phyloP scores from a whole-genome alignment of 176 grass and related monocot species.

The Oryza officinalis region DNA sequence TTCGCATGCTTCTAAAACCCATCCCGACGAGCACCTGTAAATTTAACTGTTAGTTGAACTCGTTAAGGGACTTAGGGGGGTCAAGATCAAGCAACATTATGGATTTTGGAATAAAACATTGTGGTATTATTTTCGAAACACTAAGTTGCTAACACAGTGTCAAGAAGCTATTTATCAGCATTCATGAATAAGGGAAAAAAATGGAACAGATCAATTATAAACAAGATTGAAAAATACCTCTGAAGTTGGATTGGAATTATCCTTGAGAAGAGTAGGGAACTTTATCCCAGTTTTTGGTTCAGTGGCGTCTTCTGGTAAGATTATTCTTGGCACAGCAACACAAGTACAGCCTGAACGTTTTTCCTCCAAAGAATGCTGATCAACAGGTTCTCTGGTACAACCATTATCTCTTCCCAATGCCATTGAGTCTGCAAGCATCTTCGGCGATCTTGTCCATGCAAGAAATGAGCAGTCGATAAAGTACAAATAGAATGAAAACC shows the following conservation, averaged over 20 bases:
- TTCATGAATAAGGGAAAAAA: neutral
- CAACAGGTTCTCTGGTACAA: slow-evolving; percentile 29
- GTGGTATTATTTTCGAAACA: neutral
- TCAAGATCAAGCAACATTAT: neutral
- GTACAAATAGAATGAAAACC: slow-evolving; percentile 10
- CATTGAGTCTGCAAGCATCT: slow-evolving; percentile 71
- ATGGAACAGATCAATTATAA: neutral
- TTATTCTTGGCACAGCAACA: slow-evolving; percentile 57
- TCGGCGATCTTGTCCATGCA: slow-evolving; percentile 57
- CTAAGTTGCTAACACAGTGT: slow-evolving; percentile 6
- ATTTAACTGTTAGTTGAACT: slow-evolving; percentile 10
- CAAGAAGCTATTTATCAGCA: neutral
- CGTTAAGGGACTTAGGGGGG: neutral
- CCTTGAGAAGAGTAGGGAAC: slow-evolving; percentile 74
- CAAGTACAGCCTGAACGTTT: slow-evolving; percentile 54
- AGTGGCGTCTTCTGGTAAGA: slow-evolving; percentile 54
- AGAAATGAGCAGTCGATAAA: slow-evolving; percentile 29
- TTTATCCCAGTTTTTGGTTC: slow-evolving; percentile 93
- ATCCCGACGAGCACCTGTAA: slow-evolving; percentile 90
- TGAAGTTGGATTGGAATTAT: slow-evolving; percentile 56
- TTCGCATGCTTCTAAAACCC: slow-evolving; percentile 78
- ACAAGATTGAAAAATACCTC: slow-evolving; percentile 52
- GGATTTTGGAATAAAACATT: neutral
- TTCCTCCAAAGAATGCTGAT: slow-evolving; percentile 41
- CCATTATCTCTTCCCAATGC: slow-evolving; percentile 43